phyloP scores from a whole-genome alignment of 2,329 filamentous ascomycete genomes.

The Colletotrichum sp. region DNA sequence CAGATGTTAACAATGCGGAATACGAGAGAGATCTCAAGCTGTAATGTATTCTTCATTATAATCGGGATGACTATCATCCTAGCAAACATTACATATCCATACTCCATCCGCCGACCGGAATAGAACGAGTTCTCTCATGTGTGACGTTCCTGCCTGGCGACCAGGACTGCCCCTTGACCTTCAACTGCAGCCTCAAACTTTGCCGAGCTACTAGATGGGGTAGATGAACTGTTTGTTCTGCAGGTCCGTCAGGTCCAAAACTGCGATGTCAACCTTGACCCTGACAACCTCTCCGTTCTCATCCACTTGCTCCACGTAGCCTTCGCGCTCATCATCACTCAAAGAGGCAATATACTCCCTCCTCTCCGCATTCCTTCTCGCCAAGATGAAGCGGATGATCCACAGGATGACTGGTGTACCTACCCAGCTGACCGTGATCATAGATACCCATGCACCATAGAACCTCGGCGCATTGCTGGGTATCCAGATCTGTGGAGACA shows the following conservation, averaged over 20 bases:
- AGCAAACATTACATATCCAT: background rate
- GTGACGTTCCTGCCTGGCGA: background rate
- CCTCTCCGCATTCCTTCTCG: conserved; percentile 33
- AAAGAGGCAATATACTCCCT: conserved; percentile 30
- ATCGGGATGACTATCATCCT: background rate
- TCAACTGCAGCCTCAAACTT: background rate
- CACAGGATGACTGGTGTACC: conserved; percentile 37
- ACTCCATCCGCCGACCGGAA: background rate
- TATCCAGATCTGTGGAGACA: conserved; percentile 41
- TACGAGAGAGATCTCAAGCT: background rate
- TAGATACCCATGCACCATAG: conserved; percentile 34
- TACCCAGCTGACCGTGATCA: conserved; percentile 37
- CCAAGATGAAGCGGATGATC: conserved; percentile 36
- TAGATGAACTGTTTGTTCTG: conserved; percentile 45
- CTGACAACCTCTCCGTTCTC: conserved; percentile 31
- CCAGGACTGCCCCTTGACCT: background rate
- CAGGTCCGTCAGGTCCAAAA: conserved; percentile 42
- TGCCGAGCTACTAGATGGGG: background rate
- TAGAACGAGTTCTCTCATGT: background rate
- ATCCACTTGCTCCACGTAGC: conserved; percentile 33
- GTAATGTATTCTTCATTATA: background rate
- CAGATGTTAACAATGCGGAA: accelerated
- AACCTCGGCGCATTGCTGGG: conserved; percentile 31
- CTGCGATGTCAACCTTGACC: conserved; percentile 36
- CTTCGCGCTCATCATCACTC: conserved; percentile 24